Conservation (phyloP, 306 rosid genomes). For the Myrica gale region DNA sequence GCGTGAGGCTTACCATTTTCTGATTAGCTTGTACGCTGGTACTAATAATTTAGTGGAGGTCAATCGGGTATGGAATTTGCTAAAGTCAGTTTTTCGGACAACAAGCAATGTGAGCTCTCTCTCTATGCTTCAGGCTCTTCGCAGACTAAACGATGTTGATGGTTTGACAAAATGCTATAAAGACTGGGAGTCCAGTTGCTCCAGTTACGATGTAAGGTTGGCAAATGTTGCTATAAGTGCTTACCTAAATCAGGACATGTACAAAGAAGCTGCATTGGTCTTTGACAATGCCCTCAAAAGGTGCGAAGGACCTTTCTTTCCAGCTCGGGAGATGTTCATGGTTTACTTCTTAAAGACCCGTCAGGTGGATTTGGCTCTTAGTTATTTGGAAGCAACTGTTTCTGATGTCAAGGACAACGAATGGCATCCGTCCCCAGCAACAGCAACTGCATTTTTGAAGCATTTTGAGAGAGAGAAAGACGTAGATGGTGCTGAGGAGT, state of each 20-base stretch:
- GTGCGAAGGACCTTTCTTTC: slow-evolving; percentile 49
- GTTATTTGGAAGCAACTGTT: slow-evolving; percentile 49
- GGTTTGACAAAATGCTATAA: slow-evolving; percentile 51
- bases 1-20: slow-evolving; percentile 58
- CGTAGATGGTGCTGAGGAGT: slow-evolving; percentile 54
- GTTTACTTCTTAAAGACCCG: slow-evolving; percentile 43
- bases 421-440: slow-evolving; percentile 47
- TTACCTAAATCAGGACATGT: slow-evolving; percentile 53
- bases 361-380: slow-evolving; percentile 48
- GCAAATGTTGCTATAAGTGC: slow-evolving; percentile 39
- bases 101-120: slow-evolving; percentile 63
- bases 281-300: slow-evolving; percentile 50
- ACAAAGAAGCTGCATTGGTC: slow-evolving; percentile 54
- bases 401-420: slow-evolving; percentile 38
- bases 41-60: slow-evolving; percentile 59
- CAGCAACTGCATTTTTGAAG: slow-evolving; percentile 48
- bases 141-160: slow-evolving; percentile 59
- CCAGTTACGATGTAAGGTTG: slow-evolving; percentile 54
- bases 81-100: slow-evolving; percentile 42
- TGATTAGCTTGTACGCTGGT: slow-evolving; percentile 67
- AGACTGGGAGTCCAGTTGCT: slow-evolving; percentile 71
- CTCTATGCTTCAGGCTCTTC: slow-evolving; percentile 62
- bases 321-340: slow-evolving; percentile 60
- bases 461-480: slow-evolving; percentile 62
- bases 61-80: slow-evolving; percentile 58